Conservation (phyloP, 768 basidiomycete species). For the Xerocomus brunneocitrinus region DNA sequence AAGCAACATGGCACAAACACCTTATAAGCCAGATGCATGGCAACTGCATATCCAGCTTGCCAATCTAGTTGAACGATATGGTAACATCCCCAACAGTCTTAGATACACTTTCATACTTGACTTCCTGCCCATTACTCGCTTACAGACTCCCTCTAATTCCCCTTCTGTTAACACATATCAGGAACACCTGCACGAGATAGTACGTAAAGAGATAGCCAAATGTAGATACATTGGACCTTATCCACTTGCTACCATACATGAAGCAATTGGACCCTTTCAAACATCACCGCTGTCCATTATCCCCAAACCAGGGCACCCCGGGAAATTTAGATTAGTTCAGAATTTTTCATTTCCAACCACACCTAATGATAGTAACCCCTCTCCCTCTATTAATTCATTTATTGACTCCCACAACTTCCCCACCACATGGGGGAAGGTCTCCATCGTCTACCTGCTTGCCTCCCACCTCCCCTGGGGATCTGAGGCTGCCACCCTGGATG, state of each 20-base stretch:
- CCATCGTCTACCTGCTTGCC: background rate
- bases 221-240: background rate
- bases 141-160: conserved; percentile 9
- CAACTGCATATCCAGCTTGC: background rate
- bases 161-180: background rate
- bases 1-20: background rate
- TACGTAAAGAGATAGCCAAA: background rate
- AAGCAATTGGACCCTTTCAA: background rate
- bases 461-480: background rate
- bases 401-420: background rate
- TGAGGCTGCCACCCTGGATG: background rate
- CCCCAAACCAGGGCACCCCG: background rate
- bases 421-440: background rate
- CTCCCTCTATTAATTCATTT: background rate
- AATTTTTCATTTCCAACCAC: background rate
- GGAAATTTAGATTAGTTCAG: background rate
- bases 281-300: background rate
- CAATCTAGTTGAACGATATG: accelerated
- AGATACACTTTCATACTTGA: conserved; percentile 1
- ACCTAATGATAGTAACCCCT: background rate
- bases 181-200: background rate
- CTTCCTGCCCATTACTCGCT: background rate
- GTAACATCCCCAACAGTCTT: background rate
- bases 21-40: conserved; percentile 4
- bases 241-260: background rate